Percentiles rank a stretch among this genome's conserved stretches.
These are phyloP conservation scores for Metarhizium sp. DNA, from an alignment of 2,329 filamentous ascomycete species.

Conservation along the genomic window DNA sequence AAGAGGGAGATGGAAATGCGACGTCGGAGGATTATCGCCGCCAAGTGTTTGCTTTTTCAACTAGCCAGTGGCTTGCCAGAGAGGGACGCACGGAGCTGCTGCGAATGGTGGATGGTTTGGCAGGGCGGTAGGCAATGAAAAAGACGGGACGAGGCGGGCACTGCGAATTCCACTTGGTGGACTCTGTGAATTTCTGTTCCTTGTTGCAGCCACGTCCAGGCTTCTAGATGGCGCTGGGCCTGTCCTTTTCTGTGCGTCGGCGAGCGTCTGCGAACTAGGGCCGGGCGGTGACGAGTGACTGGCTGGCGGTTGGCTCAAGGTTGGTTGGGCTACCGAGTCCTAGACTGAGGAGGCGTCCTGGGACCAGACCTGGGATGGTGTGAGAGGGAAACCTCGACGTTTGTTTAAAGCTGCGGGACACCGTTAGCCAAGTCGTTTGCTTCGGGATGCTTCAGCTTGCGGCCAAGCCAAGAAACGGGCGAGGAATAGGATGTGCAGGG, in stretches of 20 bases:
- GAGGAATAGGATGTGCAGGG: neutral
- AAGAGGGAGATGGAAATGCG: slow-evolving; percentile 5
- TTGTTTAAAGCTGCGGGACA: neutral
- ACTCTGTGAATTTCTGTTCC: too few species aligned
- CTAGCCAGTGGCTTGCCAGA: neutral
- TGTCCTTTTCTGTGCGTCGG: neutral
- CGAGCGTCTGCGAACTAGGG: neutral
- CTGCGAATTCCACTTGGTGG: neutral
- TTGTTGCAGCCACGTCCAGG: neutral
- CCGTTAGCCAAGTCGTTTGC: slow-evolving; percentile 1
- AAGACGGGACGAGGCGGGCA: neutral
- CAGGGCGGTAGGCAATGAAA: neutral
- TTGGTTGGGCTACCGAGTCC: neutral
- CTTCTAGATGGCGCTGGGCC: neutral
- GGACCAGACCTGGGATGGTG: neutral
- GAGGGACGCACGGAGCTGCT: neutral
- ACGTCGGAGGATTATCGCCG: slow-evolving; percentile 7
- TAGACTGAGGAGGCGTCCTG: slow-evolving; percentile 1
- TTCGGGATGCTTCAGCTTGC: neutral
- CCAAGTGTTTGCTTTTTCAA: slow-evolving; percentile 5
- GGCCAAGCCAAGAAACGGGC: neutral
- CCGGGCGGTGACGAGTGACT: slow-evolving; percentile 14
- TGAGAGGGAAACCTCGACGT: neutral
- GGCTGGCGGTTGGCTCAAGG: neutral
- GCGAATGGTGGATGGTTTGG: neutral